Conservation (phyloP, 2,329 filamentous ascomycete species). For the Corniculantispora saksenae region DNA sequence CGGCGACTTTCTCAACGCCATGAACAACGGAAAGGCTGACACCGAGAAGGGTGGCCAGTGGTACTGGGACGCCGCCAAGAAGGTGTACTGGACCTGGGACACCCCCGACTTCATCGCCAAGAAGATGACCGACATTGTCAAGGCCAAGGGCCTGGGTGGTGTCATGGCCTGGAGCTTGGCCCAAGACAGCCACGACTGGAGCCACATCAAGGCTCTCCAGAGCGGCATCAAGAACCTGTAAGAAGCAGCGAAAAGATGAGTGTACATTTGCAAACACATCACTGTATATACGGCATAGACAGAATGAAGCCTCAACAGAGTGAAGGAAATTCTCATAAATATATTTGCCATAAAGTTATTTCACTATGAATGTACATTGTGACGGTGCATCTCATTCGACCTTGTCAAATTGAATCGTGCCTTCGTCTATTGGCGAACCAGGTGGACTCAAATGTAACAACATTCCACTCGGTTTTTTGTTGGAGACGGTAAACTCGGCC, state of each 20-base stretch:
- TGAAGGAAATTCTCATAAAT: not conserved
- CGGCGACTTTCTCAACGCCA: slow-evolving; percentile 42
- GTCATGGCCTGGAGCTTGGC: slow-evolving; percentile 57
- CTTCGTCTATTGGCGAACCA: not conserved
- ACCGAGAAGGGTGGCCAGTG: slow-evolving; percentile 54
- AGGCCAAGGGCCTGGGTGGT: slow-evolving; percentile 45
- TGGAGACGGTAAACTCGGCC: not conserved
- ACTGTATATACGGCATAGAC: not conserved
- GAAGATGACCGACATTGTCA: slow-evolving; percentile 50
- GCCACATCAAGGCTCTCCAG: slow-evolving; percentile 46
- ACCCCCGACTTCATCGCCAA: slow-evolving; percentile 46
- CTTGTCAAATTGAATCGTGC: not conserved
- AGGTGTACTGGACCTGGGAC: slow-evolving; percentile 59
- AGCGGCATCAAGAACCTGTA: slow-evolving; percentile 24
- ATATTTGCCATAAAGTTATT: not conserved
- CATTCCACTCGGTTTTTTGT: not conserved
- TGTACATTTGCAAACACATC: not conserved
- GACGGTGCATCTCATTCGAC: not conserved
- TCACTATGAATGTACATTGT: not conserved
- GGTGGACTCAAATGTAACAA: not conserved
- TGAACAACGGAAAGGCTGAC: slow-evolving; percentile 43
- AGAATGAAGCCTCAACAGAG: not conserved
- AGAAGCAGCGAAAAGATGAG: not conserved
- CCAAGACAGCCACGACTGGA: slow-evolving; percentile 47
- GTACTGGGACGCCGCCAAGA: slow-evolving; percentile 49